A percentile compares a stretch with the other conserved stretches of the same genome.
Evolutionary conservation across 2,329 filamentous ascomycete genomes (phyloP).

Genomic region (Mariannaea elegans): DNA sequence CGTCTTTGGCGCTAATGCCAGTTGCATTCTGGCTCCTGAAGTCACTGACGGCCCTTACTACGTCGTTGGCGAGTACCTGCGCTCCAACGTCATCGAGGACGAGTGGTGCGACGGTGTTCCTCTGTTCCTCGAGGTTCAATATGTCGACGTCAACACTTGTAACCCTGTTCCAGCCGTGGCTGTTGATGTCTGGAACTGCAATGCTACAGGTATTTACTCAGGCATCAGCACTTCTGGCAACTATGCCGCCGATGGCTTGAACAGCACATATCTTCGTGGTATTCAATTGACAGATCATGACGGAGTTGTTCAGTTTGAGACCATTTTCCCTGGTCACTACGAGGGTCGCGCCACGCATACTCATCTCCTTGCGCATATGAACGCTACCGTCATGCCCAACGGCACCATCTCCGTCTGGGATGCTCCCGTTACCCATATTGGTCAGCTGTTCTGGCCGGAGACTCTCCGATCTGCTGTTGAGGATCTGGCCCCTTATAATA

Average conservation of each 20-base stretch:
- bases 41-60: conserved; percentile 28
- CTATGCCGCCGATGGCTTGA: conserved; percentile 44
- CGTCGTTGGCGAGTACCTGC: conserved; percentile 50
- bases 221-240: conserved; percentile 49
- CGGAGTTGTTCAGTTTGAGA: conserved; percentile 52
- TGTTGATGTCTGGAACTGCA: conserved; percentile 57
- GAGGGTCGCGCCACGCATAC: conserved; percentile 50
- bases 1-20: conserved; percentile 22
- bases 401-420: conserved; percentile 46
- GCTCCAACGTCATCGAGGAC: conserved; percentile 51
- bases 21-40: conserved; percentile 21
- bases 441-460: conserved; percentile 71
- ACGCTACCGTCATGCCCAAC: conserved; percentile 53
- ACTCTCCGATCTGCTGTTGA: conserved; percentile 60
- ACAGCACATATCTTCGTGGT: conserved; percentile 51
- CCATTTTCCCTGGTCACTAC: conserved; percentile 56
- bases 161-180: conserved; percentile 49
- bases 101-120: conserved; percentile 48
- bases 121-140: conserved; percentile 53
- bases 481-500: conserved; percentile 52
- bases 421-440: conserved; percentile 60
- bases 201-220: conserved; percentile 56
- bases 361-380: conserved; percentile 51
- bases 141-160: conserved; percentile 54
- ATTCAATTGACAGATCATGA: conserved; percentile 50